Base-by-base conservation (phyloP, 2,329 filamentous ascomycete species). In the Lachnellula cervina region DNA sequence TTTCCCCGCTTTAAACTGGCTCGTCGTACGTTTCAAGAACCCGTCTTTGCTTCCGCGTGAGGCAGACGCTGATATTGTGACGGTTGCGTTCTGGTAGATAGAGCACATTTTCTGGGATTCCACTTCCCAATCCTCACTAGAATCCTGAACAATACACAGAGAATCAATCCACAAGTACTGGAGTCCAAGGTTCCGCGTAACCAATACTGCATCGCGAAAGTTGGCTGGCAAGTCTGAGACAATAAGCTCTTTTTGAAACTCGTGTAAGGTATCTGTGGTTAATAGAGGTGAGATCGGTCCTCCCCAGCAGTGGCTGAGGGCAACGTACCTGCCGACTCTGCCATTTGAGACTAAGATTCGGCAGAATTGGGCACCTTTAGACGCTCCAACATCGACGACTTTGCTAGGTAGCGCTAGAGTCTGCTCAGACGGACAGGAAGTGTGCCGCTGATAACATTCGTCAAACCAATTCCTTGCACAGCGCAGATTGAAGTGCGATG, bases 161-260 rank as follows among this genome's bases (percentile, higher is more conserved):
- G 64, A 61, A 56, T 70, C 68, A 37, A 70, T 65, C 68, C 68
- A 70, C 14, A 70, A 54, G 53, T 69, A 70, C 1, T 55, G 38
- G 11, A 69, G 23, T 0, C 55, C 59, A 42, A 70, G 59, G 21
- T 55, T 48, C 16, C 64, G 51, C 1, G 65, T 63, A 8, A 69
- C 56, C 3, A 34, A 6, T 21, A 70, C 62, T 8, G 67, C 65
- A 17, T 70, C 66, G 11, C 49, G 63, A 44, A 69, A 66, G 8
- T 54, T 61, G 32, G 54, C 57, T 2, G 64, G 62, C 16, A 68
- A 51, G 7, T 35, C 55, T 7, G 56, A 58, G 13, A 66, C 55
- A 7, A 21, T n/a, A 34, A 62, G 54, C 2, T 16, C 25, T 32
- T 38, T 34, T 21, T 51, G 45, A 14, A 51, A 48, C 16, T 32